Evolutionary conservation across 1,284 basidiomycete genomes (phyloP), one percentile per base, ranked within the genome.

Genomic region (Sanghuangporus weigelae): DNA sequence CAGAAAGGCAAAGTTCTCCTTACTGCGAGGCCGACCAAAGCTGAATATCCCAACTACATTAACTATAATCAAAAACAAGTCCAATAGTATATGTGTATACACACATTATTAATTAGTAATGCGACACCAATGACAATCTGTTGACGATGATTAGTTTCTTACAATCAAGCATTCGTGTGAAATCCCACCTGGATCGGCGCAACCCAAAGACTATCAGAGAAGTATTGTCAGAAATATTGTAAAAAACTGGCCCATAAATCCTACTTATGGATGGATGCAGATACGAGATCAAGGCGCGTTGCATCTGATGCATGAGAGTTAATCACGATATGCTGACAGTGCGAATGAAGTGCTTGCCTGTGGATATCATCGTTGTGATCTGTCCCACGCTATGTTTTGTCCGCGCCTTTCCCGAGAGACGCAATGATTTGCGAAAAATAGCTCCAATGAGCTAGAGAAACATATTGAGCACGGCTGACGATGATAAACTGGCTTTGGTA

Each of bases 401-500:
- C 12, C 89, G 78, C 21, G 84, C 83, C 54, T 85, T 82, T 10
- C 85, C 86, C 38, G 85, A 88, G 7, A 93, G 77, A 23, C 85
- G 81, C 31, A 92, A 76, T 1, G 88, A 85, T 70, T 91, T 90
- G 31, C 86, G 81, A 72, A 90, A 90, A 61, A 93, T 84, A 53
- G 79, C 76, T 3, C 87, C 84, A 66, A 90, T 88, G 56, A 90
- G 65, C 82, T 84, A 66, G 4, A 35, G 12, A 16, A 42, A 57
- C 21, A 46, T 11, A 31, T 57, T 42, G 21, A 57, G 0, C 35
- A 35, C 31, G 14, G 23, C 26, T 64, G 66, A 39, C 69, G 56
- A 57, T 53, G 56, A 51, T 51, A 64, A 66, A 54, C 40, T 7
- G 53, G 40, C 23, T 53, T 23, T 56, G 21, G 39, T 16, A 72